Conservation (phyloP, 306 rosid species). For the Betula pendula region DNA sequence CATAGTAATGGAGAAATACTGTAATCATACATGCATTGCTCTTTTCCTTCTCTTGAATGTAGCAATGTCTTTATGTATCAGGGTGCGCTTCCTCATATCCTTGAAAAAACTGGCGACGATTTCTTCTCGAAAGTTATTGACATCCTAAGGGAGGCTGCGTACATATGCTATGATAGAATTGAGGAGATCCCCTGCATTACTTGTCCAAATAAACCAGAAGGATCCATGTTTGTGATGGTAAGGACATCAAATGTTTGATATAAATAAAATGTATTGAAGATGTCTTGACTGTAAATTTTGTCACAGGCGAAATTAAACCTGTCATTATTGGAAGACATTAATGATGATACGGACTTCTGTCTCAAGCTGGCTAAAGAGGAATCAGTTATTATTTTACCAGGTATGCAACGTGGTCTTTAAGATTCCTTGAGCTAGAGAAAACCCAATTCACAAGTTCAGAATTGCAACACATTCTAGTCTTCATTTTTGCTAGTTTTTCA, state of each 20-base stretch:
- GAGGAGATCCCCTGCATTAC: conserved; percentile 43
- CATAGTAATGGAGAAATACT: not conserved
- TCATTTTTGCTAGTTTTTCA: no score
- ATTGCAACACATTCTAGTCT: no score
- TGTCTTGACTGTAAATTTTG: not conserved
- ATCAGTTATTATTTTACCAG: conserved; percentile 44
- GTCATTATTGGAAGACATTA: conserved; percentile 42
- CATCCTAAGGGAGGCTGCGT: conserved; percentile 30
- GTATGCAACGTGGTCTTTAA: conserved; percentile 14
- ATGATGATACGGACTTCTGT: conserved; percentile 53
- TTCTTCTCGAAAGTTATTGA: conserved; percentile 34
- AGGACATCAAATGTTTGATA: not conserved
- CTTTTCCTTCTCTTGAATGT: not conserved
- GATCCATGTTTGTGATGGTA: conserved; percentile 55
- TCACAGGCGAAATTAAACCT: conserved; percentile 47
- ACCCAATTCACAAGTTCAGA: not conserved
- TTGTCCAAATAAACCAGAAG: conserved; percentile 56
- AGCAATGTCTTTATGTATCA: conserved; percentile 2
- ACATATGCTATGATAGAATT: conserved; percentile 29
- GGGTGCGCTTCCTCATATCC: conserved; percentile 52
- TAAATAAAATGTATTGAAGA: not conserved
- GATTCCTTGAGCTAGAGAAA: not conserved
- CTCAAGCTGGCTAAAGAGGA: conserved; percentile 46
- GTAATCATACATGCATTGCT: not conserved
- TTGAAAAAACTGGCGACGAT: conserved; percentile 33